These are phyloP conservation scores for Chlorella vulgaris DNA, from an alignment of 139 green algal species.

Conservation along the genomic window DNA sequence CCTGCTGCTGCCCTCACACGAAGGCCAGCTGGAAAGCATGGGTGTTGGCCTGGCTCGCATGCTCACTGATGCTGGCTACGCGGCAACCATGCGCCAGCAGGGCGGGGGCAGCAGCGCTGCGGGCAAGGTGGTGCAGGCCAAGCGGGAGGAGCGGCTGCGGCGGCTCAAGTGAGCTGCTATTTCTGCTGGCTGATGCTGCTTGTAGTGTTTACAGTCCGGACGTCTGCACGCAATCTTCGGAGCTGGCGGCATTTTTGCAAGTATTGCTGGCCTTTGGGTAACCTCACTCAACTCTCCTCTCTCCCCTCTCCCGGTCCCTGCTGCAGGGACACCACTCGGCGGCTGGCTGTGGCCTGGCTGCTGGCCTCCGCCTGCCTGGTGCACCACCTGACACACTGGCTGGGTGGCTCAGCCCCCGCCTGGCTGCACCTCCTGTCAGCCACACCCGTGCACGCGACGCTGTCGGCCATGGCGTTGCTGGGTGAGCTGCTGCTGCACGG, in stretches of 20 bases:
- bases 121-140: conserved; percentile 47
- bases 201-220: no score
- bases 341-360: conserved; percentile 76
- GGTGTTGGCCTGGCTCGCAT: conserved; percentile 31
- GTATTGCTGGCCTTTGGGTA: no score
- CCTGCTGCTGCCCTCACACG: not conserved
- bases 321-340: conserved; percentile 41
- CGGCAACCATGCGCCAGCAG: conserved; percentile 25
- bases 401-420: conserved; percentile 45
- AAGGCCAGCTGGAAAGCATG: conserved; percentile 21
- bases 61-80: conserved; percentile 43
- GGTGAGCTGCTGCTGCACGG: conserved; percentile 44
- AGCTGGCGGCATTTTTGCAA: no score
- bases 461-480: conserved; percentile 82
- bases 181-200: not conserved
- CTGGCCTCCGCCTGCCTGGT: conserved; percentile 79
- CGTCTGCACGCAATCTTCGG: no score
- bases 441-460: conserved; percentile 68
- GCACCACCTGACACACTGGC: conserved; percentile 77
- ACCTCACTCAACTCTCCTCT: no score
- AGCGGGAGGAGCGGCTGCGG: conserved; percentile 63
- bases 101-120: conserved; percentile 23
- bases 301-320: not conserved
- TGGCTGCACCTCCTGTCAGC: conserved; percentile 73
- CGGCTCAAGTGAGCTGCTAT: conserved; percentile 44